phyloP scores from a whole-genome alignment of 257 asterid genomes.

The Nicotiana undulata region DNA sequence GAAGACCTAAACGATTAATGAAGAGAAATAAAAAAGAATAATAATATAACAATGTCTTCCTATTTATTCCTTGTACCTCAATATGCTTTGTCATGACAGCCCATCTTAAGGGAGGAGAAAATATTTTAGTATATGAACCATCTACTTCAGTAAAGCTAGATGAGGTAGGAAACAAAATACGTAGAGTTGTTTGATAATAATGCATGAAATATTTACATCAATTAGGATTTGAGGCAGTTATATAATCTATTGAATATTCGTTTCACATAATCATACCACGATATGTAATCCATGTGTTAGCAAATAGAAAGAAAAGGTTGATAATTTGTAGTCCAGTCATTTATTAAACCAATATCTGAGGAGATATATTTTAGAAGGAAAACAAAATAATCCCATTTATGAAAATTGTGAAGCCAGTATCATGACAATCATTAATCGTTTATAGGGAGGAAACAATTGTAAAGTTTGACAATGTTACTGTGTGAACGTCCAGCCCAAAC shows the following conservation, averaged over 20 bases:
- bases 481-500: too few species aligned
- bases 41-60: neutral
- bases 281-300: neutral
- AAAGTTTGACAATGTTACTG: too few species aligned
- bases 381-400: neutral
- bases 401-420: neutral
- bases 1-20: neutral
- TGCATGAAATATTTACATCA: neutral
- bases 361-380: neutral
- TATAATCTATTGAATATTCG: too few species aligned
- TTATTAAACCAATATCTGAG: neutral
- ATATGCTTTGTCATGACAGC: neutral
- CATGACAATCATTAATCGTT: neutral
- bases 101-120: constrained; percentile 1
- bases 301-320: neutral
- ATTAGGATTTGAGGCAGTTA: too few species aligned
- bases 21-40: neutral
- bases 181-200: neutral
- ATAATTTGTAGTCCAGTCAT: neutral
- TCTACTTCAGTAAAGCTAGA: neutral
- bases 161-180: neutral
- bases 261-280: neutral
- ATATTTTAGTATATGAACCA: neutral
- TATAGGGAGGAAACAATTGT: too few species aligned
- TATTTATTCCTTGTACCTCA: neutral